Percentiles rank a stretch among this genome's conserved stretches.
These are phyloP conservation scores for Kodamaea restingae DNA, from an alignment of 805 yeast genomes.

Conservation along the genomic window DNA sequence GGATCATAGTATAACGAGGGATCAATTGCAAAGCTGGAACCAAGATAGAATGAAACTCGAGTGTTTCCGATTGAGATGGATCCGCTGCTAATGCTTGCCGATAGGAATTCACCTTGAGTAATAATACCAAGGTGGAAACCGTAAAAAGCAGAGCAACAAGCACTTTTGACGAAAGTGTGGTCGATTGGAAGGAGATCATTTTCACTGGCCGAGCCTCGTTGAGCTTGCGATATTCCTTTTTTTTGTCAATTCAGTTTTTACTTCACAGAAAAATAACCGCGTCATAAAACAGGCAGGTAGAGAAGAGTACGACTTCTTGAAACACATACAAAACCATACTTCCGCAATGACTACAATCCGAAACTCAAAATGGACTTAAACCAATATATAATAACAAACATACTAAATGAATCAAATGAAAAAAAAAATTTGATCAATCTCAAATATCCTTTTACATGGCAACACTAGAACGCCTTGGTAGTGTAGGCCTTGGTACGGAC, in stretches of 20 bases:
- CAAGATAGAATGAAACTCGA: constrained; percentile 36
- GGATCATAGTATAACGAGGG: constrained; percentile 49
- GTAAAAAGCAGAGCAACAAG: constrained; percentile 36
- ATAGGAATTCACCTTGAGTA: constrained; percentile 37
- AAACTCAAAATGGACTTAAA: constrained; percentile 3
- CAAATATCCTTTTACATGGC: background rate
- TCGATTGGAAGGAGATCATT: background rate
- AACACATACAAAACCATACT: too few species aligned
- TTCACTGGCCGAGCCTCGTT: background rate
- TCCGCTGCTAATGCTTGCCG: constrained; percentile 14
- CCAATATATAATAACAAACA: constrained; percentile 8
- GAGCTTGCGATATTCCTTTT: background rate
- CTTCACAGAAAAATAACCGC: too few species aligned
- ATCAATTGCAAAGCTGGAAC: constrained; percentile 62
- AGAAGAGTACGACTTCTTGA: too few species aligned
- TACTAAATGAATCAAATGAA: constrained; percentile 4
- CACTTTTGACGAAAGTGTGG: constrained; percentile 39
- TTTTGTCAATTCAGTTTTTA: background rate
- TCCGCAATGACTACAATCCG: background rate
- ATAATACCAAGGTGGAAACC: constrained; percentile 39
- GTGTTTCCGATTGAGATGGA: constrained; percentile 7
- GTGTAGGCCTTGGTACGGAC: constrained; percentile 53
- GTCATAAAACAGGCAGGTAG: too few species aligned
- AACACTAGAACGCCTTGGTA: constrained; percentile 42
- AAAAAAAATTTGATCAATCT: background rate